Percentiles rank a stretch among this genome's conserved stretches.
Evolutionary conservation across 2,329 filamentous ascomycete genomes (phyloP).

Genomic region (Phaeosphaeriaceae sp.): DNA sequence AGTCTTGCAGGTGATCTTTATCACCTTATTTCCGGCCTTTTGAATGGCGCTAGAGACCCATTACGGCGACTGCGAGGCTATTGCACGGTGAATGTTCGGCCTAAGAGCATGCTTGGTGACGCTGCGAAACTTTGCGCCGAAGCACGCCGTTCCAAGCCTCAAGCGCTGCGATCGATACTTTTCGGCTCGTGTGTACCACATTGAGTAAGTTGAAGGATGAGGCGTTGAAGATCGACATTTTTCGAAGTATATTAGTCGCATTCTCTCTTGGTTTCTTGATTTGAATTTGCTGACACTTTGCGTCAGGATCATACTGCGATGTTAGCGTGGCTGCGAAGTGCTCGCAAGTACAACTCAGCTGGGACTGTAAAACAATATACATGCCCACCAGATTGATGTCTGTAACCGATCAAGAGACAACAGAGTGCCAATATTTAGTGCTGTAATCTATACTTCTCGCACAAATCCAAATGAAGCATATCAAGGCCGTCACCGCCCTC

Average conservation of each 20-base stretch:
- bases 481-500: constrained; percentile 1
- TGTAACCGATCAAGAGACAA: neutral
- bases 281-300: neutral
- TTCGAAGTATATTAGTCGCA: neutral
- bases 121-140: constrained; percentile 10
- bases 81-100: constrained; percentile 8
- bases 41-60: too few species aligned
- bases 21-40: too few species aligned
- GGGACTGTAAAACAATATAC: too few species aligned
- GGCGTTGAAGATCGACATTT: constrained; percentile 1
- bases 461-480: constrained; percentile 7
- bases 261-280: neutral
- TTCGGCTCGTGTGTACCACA: constrained; percentile 16
- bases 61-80: neutral
- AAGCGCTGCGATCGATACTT: constrained; percentile 35
- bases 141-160: constrained; percentile 32
- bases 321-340: neutral
- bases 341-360: neutral
- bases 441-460: constrained; percentile 10
- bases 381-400: too few species aligned
- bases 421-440: constrained; percentile 16
- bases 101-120: neutral
- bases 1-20: too few species aligned
- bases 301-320: neutral
- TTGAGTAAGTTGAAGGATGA: constrained; percentile 24